Evolutionary conservation across 768 basidiomycete genomes (phyloP), one percentile per base, ranked within the genome.

Genomic region (Lactarius quietus): DNA sequence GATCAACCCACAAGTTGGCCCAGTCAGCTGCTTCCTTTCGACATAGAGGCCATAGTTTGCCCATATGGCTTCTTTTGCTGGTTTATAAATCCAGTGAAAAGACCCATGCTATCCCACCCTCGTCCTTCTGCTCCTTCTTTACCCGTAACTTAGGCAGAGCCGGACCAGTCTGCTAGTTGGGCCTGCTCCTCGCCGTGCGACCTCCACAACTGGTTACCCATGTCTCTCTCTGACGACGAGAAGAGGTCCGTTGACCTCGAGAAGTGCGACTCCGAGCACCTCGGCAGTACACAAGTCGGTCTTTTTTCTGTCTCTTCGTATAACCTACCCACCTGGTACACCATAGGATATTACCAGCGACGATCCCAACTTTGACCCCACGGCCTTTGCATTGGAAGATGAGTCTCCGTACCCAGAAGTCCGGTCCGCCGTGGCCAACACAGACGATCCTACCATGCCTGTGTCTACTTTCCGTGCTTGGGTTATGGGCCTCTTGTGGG

Each of bases 391-490:
- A 26, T 67, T 76, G 57, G 77, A 76, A 71, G 79, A 83, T 62
- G 82, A 83, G 71, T 83, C 82, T 3, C 83, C 83, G 3, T 84
- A 84, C 66, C 80, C 81, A 23, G 83, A 84, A 70, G 83, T 84
- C 41, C 76, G 83, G 31, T 81, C 82, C 33, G 78, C 80, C 35
- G 83, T 83, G 57, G 75, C 79, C 57, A 81, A 81, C 68, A 80
- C 80, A 9, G 82, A 83, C 65, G 82, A 82, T 61, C 76, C 79
- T 7, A 67, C 71, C 15, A 79, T 82, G 72, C 76, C 77, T 31
- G 69, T 70, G 12, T 70, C 63, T 35, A 79, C 79, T 14, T 57
- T 79, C 59, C 75, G 79, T 7, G 72, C 77, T 7, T 79, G 79
- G 79, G 57, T 71, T 60, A 73, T 78, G 59, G 79, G 79, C 56